Evolutionary conservation across 345 rosid species (phyloP), one percentile per base, ranked within the genome.

Genomic region (Nasturtium officinale): DNA sequence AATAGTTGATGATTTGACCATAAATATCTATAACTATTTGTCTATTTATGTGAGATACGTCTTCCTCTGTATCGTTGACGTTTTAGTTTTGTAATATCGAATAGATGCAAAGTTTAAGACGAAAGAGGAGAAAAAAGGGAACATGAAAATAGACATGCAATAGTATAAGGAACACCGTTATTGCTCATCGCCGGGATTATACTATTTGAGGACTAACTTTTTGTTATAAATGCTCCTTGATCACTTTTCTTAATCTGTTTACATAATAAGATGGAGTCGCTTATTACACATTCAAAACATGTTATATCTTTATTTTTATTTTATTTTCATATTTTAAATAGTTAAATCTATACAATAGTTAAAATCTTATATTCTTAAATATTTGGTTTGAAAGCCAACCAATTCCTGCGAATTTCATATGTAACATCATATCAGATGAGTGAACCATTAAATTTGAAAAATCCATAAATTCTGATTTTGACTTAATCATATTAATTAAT

Each of bases 141-240:
- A 48, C 58, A 12, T 48, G 67, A 57, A 75, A 77, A 77, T 70
- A 56, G 80, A 77, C 80, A 57, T 77, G 80, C 80, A 77, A 47
- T 65, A 38, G 35, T 46, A 70, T 63, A 38, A 69, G 71, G 76
- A 70, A 64, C 76, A 77, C 67, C 47, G 26, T 77, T 64, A 77
- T 77, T 70, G 80, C 80, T 63, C 45, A 62, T 61, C 42, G 37
- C 59, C 20, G 52, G 29, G 47, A 56, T 56, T 64, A 9, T 62
- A 69, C 74, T 75, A 23, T 62, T 45, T 76, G 33, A 23, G 26
- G 61, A 46, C 48, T 20, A 35, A 48, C 61, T 71, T 62, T 76
- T 64, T 10, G 29, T 37, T 29, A 15, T 37, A 35, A 38, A 54
- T 42, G 23, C 67, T 63, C 37, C 56, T 63, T 15, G 47, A 45